A percentile compares a stretch with the other conserved stretches of the same genome.
These are phyloP conservation scores for Microbotryum violaceum DNA, from an alignment of 1,284 basidiomycete genomes.

Conservation along the genomic window DNA sequence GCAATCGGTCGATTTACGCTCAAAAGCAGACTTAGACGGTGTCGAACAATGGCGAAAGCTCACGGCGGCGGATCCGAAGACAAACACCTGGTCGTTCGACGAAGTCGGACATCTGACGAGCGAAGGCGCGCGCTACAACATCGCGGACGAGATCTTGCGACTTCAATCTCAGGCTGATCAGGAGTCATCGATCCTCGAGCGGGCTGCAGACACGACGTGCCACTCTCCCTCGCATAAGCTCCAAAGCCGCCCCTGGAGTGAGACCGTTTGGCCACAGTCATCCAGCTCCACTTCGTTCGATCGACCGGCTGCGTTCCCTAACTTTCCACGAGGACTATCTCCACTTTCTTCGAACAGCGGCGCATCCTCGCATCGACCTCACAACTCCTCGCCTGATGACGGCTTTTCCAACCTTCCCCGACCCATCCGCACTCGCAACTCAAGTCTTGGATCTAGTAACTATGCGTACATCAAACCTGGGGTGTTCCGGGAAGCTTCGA, in stretches of 20 bases:
- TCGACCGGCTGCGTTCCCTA: neutral
- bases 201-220: neutral
- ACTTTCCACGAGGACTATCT: neutral
- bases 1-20: neutral
- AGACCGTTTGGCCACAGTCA: neutral
- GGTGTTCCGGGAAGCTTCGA: no score
- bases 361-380: no score
- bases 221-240: neutral
- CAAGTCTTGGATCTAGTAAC: no score
- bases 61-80: constrained; percentile 1
- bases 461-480: no score
- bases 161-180: constrained; percentile 8
- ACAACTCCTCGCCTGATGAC: no score
- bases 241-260: neutral
- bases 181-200: neutral
- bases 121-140: constrained; percentile 8
- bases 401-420: no score
- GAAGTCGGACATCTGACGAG: constrained; percentile 12
- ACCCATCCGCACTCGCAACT: no score
- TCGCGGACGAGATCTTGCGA: constrained; percentile 27
- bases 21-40: neutral
- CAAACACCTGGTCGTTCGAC: constrained; percentile 8
- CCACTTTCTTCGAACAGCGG: no score
- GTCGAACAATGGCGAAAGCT: neutral
- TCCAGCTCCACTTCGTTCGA: neutral